Conservation (phyloP, 176 grass and related monocot species). For the Carex kokanica region DNA sequence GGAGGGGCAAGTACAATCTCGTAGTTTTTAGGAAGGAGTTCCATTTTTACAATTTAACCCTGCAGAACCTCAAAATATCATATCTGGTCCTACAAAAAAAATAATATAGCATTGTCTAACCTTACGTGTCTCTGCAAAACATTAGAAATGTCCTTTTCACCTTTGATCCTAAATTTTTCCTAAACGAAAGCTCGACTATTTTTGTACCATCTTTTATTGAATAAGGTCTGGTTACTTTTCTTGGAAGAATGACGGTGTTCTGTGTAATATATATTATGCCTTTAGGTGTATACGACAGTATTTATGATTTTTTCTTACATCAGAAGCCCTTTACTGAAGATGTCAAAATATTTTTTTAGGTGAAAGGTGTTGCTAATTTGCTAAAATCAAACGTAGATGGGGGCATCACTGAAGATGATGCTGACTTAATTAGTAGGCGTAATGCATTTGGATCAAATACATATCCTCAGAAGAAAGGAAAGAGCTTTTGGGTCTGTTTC, state of each 20-base stretch:
- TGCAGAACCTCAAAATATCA: not conserved
- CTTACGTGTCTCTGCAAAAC: not conserved
- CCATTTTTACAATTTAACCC: conserved; percentile 1
- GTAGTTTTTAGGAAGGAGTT: not conserved
- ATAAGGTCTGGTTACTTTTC: not conserved
- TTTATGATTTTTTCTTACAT: not conserved
- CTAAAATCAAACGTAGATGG: conserved; percentile 67
- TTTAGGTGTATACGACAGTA: not conserved
- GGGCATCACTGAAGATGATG: conserved; percentile 69
- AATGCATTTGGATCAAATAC: conserved; percentile 81
- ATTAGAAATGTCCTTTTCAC: not conserved
- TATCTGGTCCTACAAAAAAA: not conserved
- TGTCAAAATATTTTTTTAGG: conserved; percentile 42
- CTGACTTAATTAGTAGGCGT: conserved; percentile 61
- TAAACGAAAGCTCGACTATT: not conserved
- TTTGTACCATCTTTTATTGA: not conserved
- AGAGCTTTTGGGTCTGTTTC: conserved; percentile 65
- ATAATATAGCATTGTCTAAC: not conserved
- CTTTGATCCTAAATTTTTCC: not conserved
- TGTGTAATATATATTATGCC: not conserved
- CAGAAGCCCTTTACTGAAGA: conserved; percentile 29
- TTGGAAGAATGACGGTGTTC: not conserved
- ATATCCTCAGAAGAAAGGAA: conserved; percentile 91
- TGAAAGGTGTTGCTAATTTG: conserved; percentile 60
- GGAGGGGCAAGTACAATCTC: conserved; percentile 66